These are phyloP conservation scores for Erucastrum elatum DNA, from an alignment of 345 rosid species.

Conservation along the genomic window DNA sequence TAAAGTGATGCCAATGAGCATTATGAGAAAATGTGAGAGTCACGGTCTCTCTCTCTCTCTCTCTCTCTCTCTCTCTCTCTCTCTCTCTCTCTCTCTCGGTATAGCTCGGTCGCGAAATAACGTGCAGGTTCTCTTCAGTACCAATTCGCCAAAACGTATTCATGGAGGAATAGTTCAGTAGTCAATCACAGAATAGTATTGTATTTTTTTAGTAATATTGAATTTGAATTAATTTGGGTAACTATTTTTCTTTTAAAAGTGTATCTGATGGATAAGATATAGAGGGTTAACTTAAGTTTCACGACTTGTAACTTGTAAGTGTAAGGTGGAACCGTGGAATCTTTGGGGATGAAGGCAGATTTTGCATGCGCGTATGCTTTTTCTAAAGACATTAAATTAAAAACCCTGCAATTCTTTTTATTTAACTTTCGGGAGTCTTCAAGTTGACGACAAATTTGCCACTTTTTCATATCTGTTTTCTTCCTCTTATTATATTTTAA, in stretches of 20 bases:
- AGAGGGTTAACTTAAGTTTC: conserved; percentile 34
- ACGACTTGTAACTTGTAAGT: conserved; percentile 35
- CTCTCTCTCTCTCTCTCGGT: not conserved
- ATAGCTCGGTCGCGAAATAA: not conserved
- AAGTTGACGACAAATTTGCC: conserved; percentile 27
- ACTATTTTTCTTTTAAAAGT: not conserved
- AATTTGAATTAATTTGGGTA: not conserved
- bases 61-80: too few species aligned
- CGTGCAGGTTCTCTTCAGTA: not conserved
- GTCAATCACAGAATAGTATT: not conserved
- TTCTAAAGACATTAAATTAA: conserved; percentile 31
- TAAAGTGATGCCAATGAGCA: conserved; percentile 6
- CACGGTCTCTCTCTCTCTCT: not conserved
- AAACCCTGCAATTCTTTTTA: not conserved
- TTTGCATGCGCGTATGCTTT: conserved; percentile 44
- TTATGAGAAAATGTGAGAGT: conserved; percentile 7
- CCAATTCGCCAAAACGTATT: conserved; percentile 17
- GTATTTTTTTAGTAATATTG: not conserved
- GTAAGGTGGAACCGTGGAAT: conserved; percentile 38
- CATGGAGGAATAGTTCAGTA: not conserved
- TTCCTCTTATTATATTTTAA: not conserved
- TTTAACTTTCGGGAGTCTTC: conserved; percentile 29
- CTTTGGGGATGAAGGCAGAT: conserved; percentile 30
- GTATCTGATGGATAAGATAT: conserved; percentile 18
- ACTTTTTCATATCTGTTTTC: conserved; percentile 8